Percentiles rank a stretch among this genome's conserved stretches.
These are phyloP conservation scores for Talaromyces sp. DNA, from an alignment of 2,329 filamentous ascomycete species.

Conservation along the genomic window DNA sequence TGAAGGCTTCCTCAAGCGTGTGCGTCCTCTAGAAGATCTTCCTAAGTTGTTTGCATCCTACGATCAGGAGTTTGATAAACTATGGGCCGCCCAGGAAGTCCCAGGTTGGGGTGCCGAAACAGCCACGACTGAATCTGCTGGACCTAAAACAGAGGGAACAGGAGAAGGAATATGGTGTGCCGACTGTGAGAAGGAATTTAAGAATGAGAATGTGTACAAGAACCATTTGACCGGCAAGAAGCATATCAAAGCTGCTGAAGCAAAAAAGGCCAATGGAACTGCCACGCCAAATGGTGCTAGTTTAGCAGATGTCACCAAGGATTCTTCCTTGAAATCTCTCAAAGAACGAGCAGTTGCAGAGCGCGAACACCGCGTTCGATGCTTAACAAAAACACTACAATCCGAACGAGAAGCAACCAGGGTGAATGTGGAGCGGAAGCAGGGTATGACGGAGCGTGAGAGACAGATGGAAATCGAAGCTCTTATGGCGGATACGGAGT, in stretches of 20 bases:
- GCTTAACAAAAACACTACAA: constrained; percentile 76
- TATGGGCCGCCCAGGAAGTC: constrained; percentile 77
- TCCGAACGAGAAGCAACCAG: constrained; percentile 84
- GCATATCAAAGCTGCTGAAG: constrained; percentile 78
- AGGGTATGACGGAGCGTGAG: constrained; percentile 96
- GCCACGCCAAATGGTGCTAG: constrained; percentile 33
- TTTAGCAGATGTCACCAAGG: constrained; percentile 19
- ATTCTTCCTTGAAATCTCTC: constrained; percentile 48
- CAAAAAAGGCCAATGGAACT: constrained; percentile 48
- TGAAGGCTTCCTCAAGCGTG: constrained; percentile 81
- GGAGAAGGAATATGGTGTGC: constrained; percentile 79
- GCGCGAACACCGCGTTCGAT: constrained; percentile 78
- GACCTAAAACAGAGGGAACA: constrained; percentile 51
- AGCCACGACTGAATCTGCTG: constrained; percentile 38
- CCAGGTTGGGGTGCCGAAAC: constrained; percentile 69
- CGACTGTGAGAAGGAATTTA: constrained; percentile 92
- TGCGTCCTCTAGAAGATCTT: constrained; percentile 79
- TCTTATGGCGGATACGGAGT: constrained; percentile 62
- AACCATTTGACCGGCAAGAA: constrained; percentile 87
- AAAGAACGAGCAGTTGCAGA: constrained; percentile 91
- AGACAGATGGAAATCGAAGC: constrained; percentile 91
- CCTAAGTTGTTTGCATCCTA: constrained; percentile 72
- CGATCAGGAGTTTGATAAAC: constrained; percentile 76
- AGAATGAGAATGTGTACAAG: constrained; percentile 91
- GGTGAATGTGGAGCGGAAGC: constrained; percentile 91